A percentile compares a stretch with the other conserved stretches of the same genome.
phyloP scores from a whole-genome alignment of 202 grass and related monocot genomes.

The Hordeum pubiflorum region DNA sequence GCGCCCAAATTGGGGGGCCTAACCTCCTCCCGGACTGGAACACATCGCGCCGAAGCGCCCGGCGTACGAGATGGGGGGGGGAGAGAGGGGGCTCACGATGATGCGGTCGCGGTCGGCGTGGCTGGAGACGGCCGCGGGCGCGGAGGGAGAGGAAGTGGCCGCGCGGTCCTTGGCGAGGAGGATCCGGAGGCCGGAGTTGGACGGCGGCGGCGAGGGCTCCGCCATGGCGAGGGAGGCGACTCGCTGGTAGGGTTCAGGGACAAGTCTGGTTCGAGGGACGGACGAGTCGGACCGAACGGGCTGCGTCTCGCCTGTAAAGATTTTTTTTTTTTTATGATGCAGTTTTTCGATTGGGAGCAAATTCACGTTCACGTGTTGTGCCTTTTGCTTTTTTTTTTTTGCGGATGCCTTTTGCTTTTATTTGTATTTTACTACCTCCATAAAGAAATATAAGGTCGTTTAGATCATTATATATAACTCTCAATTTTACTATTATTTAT shows the following conservation, averaged over 20 bases:
- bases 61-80: not conserved
- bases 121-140: conserved; percentile 32
- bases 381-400: no score
- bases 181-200: conserved; percentile 57
- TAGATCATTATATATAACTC: no score
- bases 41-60: not conserved
- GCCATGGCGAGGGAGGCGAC: conserved; percentile 29
- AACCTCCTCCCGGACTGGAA: not conserved
- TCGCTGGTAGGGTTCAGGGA: not conserved
- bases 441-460: no score
- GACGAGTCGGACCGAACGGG: not conserved
- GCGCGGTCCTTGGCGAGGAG: conserved; percentile 55
- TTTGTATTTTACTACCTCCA: no score
- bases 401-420: no score
- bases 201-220: conserved; percentile 37
- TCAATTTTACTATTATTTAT: no score
- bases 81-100: conserved; percentile 43
- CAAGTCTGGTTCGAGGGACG: not conserved
- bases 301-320: not conserved
- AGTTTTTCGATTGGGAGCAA: not conserved
- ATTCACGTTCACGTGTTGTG: not conserved
- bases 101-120: conserved; percentile 82
- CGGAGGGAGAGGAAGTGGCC: not conserved
- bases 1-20: not conserved
- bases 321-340: not conserved